Percentiles rank a stretch among this genome's conserved stretches.
Conservation (phyloP, 257 asterid species). For the Lavandula angustifolia region DNA sequence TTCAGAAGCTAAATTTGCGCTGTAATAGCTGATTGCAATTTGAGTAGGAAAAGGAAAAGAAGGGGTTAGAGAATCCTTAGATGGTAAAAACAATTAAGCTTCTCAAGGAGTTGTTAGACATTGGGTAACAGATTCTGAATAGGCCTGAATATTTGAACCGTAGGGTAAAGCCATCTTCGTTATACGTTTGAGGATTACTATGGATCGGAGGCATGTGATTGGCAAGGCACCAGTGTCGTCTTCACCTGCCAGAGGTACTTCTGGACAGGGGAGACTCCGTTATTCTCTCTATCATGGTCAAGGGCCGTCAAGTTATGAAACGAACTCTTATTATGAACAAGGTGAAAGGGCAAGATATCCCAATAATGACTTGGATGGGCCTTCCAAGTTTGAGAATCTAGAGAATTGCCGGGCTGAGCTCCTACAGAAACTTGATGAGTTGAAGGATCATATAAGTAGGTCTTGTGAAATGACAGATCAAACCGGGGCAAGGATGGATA, state of each 20-base stretch:
- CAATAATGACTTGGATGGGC: constrained; percentile 44
- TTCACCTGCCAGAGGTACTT: constrained; percentile 37
- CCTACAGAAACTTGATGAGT: constrained; percentile 68
- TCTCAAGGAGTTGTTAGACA: constrained; percentile 30
- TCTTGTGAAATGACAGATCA: constrained; percentile 58
- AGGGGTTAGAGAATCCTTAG: constrained; percentile 33
- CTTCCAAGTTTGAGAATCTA: constrained; percentile 49
- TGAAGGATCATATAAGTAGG: constrained; percentile 69
- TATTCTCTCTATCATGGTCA: constrained; percentile 45
- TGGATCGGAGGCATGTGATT: constrained; percentile 38
- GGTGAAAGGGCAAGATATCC: constrained; percentile 44
- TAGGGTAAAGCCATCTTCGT: constrained; percentile 30
- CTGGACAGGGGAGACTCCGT: constrained; percentile 41
- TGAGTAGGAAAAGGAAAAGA: constrained; percentile 43
- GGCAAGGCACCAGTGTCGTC: constrained; percentile 27
- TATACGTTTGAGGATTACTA: constrained; percentile 45
- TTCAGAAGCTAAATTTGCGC: constrained; percentile 43
- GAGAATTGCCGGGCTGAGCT: constrained; percentile 78
- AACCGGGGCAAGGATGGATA: constrained; percentile 43
- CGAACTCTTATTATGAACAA: constrained; percentile 45
- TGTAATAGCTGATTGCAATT: constrained; percentile 32
- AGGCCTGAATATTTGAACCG: constrained; percentile 35
- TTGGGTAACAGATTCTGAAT: constrained; percentile 31
- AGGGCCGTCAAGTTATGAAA: constrained; percentile 51
- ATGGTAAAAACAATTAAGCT: constrained; percentile 41